Evolutionary conservation across 306 rosid genomes (phyloP).

Genomic region (Rosa rugosa): DNA sequence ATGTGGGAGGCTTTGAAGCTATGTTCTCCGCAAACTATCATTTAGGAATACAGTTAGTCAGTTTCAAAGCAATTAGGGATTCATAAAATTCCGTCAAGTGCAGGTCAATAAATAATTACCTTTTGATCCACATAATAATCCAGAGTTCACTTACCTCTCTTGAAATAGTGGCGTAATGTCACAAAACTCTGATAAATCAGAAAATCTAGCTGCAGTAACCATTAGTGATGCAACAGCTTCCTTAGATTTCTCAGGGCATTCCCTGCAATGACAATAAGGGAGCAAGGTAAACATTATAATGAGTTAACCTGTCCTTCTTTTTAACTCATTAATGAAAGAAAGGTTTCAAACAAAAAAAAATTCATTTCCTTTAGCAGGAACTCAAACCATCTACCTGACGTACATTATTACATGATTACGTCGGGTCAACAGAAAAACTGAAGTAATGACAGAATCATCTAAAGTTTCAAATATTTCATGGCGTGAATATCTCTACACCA

Average conservation of each 20-base stretch:
- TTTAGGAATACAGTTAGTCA: too few relatives aligned
- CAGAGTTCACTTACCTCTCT: too few relatives aligned
- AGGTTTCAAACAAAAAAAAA: not conserved
- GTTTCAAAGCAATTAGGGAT: too few relatives aligned
- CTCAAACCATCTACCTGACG: not conserved
- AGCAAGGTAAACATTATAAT: slow-evolving; percentile 5
- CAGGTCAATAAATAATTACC: too few relatives aligned
- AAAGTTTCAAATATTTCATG: not conserved
- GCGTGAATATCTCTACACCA: too few relatives aligned
- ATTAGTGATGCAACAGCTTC: slow-evolving; percentile 73
- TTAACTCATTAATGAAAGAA: not conserved
- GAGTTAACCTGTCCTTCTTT: not conserved
- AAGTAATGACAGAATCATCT: not conserved
- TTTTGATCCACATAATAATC: too few relatives aligned
- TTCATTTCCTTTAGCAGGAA: not conserved
- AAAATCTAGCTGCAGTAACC: too few relatives aligned
- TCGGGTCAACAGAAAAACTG: not conserved
- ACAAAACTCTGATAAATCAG: too few relatives aligned
- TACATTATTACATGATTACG: not conserved
- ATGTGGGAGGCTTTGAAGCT: too few relatives aligned
- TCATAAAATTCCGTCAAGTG: too few relatives aligned
- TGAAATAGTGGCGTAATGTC: too few relatives aligned
- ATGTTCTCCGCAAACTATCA: too few relatives aligned
- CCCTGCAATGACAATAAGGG: slow-evolving; percentile 44
- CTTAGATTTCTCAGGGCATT: slow-evolving; percentile 88